phyloP scores from a whole-genome alignment of 495 filamentous ascomycete genomes.

The Talaromyces trachyspermus region DNA sequence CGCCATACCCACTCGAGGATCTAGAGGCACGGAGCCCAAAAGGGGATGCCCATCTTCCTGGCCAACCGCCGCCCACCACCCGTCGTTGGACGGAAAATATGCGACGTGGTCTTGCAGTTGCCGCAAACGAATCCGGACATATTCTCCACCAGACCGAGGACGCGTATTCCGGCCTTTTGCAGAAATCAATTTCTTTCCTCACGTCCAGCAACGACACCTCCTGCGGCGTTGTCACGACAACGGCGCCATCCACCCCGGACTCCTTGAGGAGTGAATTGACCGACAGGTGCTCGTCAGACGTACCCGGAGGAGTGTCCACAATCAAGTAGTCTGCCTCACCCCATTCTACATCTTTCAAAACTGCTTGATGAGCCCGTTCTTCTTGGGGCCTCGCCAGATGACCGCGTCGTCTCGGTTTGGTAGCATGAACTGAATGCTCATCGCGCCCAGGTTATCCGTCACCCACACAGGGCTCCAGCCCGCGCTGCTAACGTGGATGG shows the following conservation, averaged over 20 bases:
- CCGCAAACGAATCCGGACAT: constrained; percentile 96
- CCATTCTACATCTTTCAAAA: constrained; percentile 98
- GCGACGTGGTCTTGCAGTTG: constrained; percentile 68
- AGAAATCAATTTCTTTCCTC: constrained; percentile 94
- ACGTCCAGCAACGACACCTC: constrained; percentile 92
- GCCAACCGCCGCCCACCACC: constrained; percentile 77
- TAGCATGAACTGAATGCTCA: constrained; percentile 97
- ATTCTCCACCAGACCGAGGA: constrained; percentile 91
- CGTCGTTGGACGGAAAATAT: constrained; percentile 89
- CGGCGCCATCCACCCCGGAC: constrained; percentile 83
- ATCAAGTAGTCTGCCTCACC: constrained; percentile 87
- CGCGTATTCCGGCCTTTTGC: constrained; percentile 84
- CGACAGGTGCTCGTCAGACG: constrained; percentile 87
- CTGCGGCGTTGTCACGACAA: constrained; percentile 91
- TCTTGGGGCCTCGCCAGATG: constrained; percentile 96
- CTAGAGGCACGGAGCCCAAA: constrained; percentile 84
- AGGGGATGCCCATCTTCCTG: constrained; percentile 76
- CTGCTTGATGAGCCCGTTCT: constrained; percentile 96
- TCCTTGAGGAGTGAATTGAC: constrained; percentile 85
- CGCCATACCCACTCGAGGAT: constrained; percentile 89
- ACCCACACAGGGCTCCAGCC: constrained; percentile 97
- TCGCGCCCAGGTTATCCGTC: constrained; percentile 80
- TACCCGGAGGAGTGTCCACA: constrained; percentile 93
- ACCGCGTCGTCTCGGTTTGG: constrained; percentile 87
- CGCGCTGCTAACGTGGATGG: constrained; percentile 72